A percentile compares a stretch with the other conserved stretches of the same genome.
Evolutionary conservation across 257 asterid species (phyloP).

Genomic region (Verbena officinalis): DNA sequence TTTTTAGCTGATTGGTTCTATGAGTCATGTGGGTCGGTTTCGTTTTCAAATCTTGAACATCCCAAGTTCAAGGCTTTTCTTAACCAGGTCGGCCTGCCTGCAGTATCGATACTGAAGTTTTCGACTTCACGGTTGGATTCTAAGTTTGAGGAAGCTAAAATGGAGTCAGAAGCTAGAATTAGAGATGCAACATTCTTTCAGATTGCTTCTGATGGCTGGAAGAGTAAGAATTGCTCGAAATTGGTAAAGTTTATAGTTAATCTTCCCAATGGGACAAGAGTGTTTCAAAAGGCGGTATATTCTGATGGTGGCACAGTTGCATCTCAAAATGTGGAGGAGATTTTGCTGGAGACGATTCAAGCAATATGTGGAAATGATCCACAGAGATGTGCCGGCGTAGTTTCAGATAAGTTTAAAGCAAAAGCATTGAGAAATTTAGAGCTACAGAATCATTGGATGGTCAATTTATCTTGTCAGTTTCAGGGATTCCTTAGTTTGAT

Average conservation of each 20-base stretch:
- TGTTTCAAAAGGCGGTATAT: constrained; percentile 62
- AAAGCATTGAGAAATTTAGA: constrained; percentile 75
- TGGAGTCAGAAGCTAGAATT: constrained; percentile 61
- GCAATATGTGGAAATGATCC: constrained; percentile 55
- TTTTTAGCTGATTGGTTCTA: constrained; percentile 79
- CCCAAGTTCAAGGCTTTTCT: constrained; percentile 81
- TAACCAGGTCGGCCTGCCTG: constrained; percentile 72
- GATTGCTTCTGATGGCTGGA: constrained; percentile 77
- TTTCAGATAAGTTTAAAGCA: constrained; percentile 73
- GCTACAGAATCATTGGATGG: constrained; percentile 76
- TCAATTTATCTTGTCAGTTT: constrained; percentile 72
- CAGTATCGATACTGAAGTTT: constrained; percentile 53
- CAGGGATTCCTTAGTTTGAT: constrained; percentile 70
- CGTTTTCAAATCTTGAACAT: constrained; percentile 75
- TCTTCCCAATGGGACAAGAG: constrained; percentile 80
- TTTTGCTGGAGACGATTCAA: constrained; percentile 57
- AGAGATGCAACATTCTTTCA: constrained; percentile 80
- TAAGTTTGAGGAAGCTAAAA: constrained; percentile 64
- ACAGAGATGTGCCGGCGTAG: constrained; percentile 70
- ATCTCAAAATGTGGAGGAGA: constrained; percentile 71
- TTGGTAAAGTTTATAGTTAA: constrained; percentile 60
- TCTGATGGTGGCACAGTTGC: constrained; percentile 52
- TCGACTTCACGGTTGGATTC: constrained; percentile 61
- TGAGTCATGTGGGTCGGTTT: constrained; percentile 64
- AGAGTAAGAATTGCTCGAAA: constrained; percentile 35